Percentiles rank a stretch among this genome's conserved stretches.
phyloP scores from a whole-genome alignment of 768 basidiomycete species.

The Xerocomellus dryophilus region DNA sequence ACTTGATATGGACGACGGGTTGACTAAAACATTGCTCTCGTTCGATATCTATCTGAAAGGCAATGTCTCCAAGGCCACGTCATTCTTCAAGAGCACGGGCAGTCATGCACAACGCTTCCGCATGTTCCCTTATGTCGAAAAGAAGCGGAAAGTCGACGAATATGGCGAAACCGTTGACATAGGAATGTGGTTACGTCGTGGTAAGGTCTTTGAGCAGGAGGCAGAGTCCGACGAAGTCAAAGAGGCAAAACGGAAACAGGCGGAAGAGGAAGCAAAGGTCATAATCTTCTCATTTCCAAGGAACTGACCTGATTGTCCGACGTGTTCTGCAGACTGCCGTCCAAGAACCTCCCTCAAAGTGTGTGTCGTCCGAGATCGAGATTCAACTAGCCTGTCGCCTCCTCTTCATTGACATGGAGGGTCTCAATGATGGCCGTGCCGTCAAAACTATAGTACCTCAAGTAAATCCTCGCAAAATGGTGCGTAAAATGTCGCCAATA shows the following conservation, averaged over 20 bases:
- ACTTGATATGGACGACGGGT: conserved; percentile 71
- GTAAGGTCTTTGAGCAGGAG: conserved; percentile 87
- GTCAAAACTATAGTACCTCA: conserved; percentile 96
- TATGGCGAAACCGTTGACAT: conserved; percentile 96
- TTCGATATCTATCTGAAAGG: conserved; percentile 98
- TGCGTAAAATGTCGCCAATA: conserved; percentile 31
- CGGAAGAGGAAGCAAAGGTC: conserved; percentile 77
- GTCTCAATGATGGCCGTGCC: conserved; percentile 93
- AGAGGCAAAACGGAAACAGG: conserved; percentile 62
- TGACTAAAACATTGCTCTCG: conserved; percentile 72
- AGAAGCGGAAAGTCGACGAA: conserved; percentile 87
- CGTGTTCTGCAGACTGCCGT: conserved; percentile 55
- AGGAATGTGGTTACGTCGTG: conserved; percentile 91
- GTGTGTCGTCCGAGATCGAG: conserved; percentile 68
- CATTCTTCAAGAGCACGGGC: conserved; percentile 80
- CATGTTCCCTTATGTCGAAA: conserved; percentile 97
- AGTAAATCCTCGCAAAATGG: conserved; percentile 95
- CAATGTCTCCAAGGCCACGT: conserved; percentile 82
- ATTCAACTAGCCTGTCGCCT: conserved; percentile 83
- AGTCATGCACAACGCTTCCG: conserved; percentile 78
- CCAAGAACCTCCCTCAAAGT: conserved; percentile 90
- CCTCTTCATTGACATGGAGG: conserved; percentile 94
- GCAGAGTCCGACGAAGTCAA: conserved; percentile 78
- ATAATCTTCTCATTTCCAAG: not conserved
- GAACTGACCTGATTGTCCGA: conserved; percentile 4